phyloP scores from a whole-genome alignment of 208 protist species.

The Porcisia hertigi region DNA sequence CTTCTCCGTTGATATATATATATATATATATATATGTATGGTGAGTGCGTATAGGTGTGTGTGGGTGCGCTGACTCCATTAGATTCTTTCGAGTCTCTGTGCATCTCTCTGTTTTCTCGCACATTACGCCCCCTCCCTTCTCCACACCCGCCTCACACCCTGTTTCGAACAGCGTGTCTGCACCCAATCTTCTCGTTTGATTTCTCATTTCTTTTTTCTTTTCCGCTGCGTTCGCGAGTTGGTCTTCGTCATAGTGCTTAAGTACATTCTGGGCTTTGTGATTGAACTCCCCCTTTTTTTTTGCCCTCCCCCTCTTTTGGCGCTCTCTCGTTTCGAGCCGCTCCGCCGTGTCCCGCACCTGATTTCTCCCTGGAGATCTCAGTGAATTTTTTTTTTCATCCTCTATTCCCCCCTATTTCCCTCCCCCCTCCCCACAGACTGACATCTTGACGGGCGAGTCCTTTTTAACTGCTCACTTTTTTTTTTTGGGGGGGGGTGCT shows the following conservation, averaged over 20 bases:
- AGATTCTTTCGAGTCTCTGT: background rate
- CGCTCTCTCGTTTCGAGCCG: background rate
- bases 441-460: no score
- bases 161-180: background rate
- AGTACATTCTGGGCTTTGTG: background rate
- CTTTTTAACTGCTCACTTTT: no score
- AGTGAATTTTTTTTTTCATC: no score
- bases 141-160: background rate
- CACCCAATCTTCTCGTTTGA: background rate
- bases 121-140: background rate
- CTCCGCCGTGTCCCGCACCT: background rate
- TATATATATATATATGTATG: background rate
- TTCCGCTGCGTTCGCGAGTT: background rate
- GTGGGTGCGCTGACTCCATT: background rate
- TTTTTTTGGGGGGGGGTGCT: no score
- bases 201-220: background rate
- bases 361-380: background rate
- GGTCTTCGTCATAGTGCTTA: background rate
- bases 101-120: background rate
- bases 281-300: background rate
- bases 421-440: no score
- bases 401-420: no score
- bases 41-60: background rate
- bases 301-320: background rate
- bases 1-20: constrained; percentile 14